A percentile compares a stretch with the other conserved stretches of the same genome.
These are phyloP conservation scores for Zizania palustris DNA, from an alignment of 202 grass and related monocot species.

Conservation along the genomic window DNA sequence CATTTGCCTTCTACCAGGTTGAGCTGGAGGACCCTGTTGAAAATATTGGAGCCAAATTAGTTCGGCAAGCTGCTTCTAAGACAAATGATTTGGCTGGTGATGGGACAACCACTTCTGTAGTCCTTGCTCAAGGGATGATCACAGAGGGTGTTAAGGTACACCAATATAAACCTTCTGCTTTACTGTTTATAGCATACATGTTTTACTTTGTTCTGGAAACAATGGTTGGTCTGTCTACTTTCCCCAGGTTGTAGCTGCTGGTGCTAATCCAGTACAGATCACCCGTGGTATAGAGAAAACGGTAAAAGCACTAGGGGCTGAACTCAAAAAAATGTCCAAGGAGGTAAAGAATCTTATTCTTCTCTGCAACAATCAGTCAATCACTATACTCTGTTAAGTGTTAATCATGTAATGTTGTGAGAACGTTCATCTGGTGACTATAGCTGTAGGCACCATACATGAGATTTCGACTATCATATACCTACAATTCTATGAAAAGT, in stretches of 20 bases:
- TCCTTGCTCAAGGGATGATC: constrained; percentile 96
- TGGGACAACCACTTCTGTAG: constrained; percentile 86
- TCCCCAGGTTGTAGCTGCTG: constrained; percentile 75
- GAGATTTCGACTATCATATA: background rate
- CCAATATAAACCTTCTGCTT: background rate
- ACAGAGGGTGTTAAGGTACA: constrained; percentile 93
- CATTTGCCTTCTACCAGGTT: constrained; percentile 45
- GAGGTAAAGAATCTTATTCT: constrained; percentile 58
- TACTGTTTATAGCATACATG: background rate
- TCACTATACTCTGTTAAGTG: background rate
- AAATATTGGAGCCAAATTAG: constrained; percentile 93
- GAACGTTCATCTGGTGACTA: constrained; percentile 7
- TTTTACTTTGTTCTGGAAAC: background rate
- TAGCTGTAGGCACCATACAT: background rate
- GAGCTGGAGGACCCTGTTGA: constrained; percentile 90
- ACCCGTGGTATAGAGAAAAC: constrained; percentile 90
- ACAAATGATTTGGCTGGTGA: constrained; percentile 96
- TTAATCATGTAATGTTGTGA: background rate
- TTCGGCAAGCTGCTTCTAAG: constrained; percentile 86
- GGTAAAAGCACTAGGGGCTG: constrained; percentile 64
- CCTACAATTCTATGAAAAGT: background rate
- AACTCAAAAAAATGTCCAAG: constrained; percentile 84
- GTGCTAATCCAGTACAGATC: constrained; percentile 91
- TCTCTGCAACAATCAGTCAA: background rate
- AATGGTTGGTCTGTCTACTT: background rate